Base-by-base conservation (phyloP, 306 rosid genomes). In the Sphenostylis stenocarpa region DNA sequence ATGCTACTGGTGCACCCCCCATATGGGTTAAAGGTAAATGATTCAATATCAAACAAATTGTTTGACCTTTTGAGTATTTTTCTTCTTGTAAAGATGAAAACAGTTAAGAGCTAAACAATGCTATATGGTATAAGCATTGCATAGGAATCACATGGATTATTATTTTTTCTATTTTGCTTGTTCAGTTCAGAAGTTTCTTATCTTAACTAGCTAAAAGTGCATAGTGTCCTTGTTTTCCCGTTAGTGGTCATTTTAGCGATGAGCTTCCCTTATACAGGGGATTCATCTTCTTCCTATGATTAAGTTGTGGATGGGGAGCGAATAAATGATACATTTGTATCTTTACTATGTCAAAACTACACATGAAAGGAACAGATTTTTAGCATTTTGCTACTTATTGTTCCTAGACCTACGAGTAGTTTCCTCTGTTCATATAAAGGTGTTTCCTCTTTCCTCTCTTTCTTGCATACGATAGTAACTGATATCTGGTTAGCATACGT, bases 1-100 rank as follows among this genome's bases (percentile, higher is more conserved):
- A 95, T 84, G 90, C 85, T 20, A 90, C 94, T 69, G 94, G 94
- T 72, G 86, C 99, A 61, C 97, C 99, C 3, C 97, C 99, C n/a
- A 76, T 95, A 70, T 95, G 99, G 99, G 99, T 91, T 67, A 85
- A 92, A 90, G 99, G 99, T 91, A 88, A 80, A 43, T 48, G 70
- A 62, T 52, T 49, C 45, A 38, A n/a, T 69, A 75, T 15, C 10
- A 67, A 65, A 33, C 53, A 39, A 47, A 33, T 28, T 7, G 17
- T 29, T 36, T 72, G 7, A 29, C 36, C 38, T 41, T 41, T 44
- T 51, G 11, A 45, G 26, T 14, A 8, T 15, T 33, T 17, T 23
- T 23, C 11, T 23, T 39, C 4, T 47, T 0, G 3, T 56, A 55
- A 36, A 24, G 45, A 34, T 26, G 41, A 78, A 45, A 3, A 4